Conservation (phyloP, 2,329 filamentous ascomycete species). For the Aureobasidium mangrovei region DNA sequence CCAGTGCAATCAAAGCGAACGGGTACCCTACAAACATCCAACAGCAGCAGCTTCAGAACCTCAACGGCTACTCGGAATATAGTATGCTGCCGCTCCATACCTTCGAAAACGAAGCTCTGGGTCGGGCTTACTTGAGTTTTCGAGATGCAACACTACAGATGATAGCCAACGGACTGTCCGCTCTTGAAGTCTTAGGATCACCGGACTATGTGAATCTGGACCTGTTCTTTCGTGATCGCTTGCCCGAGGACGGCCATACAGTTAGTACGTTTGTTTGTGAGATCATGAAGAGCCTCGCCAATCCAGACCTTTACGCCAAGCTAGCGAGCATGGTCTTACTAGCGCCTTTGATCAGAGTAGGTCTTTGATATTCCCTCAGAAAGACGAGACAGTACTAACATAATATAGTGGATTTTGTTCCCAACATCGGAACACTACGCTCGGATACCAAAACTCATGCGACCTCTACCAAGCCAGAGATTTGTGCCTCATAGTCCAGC, state of each 20-base stretch:
- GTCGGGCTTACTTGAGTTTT: constrained; percentile 7
- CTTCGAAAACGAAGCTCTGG: neutral
- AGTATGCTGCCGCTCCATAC: constrained; percentile 5
- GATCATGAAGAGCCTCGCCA: constrained; percentile 7
- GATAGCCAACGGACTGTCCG: constrained; percentile 3
- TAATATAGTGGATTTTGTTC: constrained; percentile 5
- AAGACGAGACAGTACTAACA: neutral
- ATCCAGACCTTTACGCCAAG: constrained; percentile 3
- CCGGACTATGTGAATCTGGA: constrained; percentile 1
- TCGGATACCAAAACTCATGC: constrained; percentile 10
- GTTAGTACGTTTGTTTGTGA: constrained; percentile 6
- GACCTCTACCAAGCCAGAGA: constrained; percentile 7
- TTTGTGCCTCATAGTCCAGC: constrained; percentile 13
- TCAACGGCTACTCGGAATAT: neutral
- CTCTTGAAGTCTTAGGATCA: neutral
- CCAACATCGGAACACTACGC: constrained; percentile 12
- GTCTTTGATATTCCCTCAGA: neutral
- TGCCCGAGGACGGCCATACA: neutral
- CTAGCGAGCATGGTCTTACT: constrained; percentile 3
- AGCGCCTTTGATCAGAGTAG: constrained; percentile 1
- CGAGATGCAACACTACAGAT: constrained; percentile 4
- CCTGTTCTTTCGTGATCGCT: constrained; percentile 1
- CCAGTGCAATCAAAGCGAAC: constrained; percentile 10
- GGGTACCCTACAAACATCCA: constrained; percentile 9
- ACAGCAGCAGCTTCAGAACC: constrained; percentile 7